Conservation (phyloP, 2,329 filamentous ascomycete species). For the Curvularia sp. region DNA sequence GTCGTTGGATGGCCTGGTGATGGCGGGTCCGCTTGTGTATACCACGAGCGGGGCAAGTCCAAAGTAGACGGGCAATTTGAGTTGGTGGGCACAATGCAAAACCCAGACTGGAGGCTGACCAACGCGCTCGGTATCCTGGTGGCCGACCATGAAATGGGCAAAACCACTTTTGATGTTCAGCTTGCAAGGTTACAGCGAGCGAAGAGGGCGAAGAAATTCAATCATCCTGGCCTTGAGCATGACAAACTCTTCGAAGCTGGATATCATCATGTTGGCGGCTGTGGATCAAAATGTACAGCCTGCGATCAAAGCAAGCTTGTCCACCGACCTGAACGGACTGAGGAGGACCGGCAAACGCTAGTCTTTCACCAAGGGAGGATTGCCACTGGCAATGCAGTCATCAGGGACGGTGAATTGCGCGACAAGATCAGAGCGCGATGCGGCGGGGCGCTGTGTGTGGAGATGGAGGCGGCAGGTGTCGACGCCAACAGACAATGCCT, state of each 20-base stretch:
- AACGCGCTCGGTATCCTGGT: conserved; percentile 15
- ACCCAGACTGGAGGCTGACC: conserved; percentile 19
- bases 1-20: background rate
- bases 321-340: background rate
- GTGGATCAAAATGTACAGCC: background rate
- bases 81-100: conserved; percentile 16
- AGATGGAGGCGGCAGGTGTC: background rate
- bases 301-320: background rate
- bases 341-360: background rate
- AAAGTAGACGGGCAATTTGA: conserved; percentile 17
- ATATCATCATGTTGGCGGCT: background rate
- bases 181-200: background rate
- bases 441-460: background rate
- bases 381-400: background rate
- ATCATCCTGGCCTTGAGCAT: background rate
- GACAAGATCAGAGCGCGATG: background rate
- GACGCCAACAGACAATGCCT: background rate
- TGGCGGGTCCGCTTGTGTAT: background rate
- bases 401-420: background rate
- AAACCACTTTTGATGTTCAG: background rate
- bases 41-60: conserved; percentile 14
- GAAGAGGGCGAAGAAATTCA: background rate
- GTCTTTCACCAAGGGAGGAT: background rate
- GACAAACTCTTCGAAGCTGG: background rate
- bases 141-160: conserved; percentile 8